phyloP scores from a whole-genome alignment of 768 basidiomycete genomes.

The Kwoniella dejecticola region DNA sequence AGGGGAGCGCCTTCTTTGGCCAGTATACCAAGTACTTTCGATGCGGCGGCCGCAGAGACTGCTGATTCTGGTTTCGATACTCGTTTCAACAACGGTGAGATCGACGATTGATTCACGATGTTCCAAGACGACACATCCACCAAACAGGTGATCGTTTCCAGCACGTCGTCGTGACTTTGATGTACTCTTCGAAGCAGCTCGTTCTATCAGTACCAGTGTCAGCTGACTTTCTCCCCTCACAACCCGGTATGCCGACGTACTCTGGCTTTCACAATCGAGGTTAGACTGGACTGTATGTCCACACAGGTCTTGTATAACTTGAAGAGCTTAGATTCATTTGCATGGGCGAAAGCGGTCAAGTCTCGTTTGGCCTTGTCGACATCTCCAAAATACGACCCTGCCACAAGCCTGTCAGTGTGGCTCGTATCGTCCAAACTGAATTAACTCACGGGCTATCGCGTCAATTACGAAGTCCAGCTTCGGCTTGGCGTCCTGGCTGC shows the following conservation, averaged over 20 bases:
- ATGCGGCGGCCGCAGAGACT: constrained; percentile 25
- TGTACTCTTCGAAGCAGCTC: constrained; percentile 80
- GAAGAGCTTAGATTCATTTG: constrained; percentile 83
- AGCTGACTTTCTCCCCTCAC: too few species aligned
- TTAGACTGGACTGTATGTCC: constrained; percentile 82
- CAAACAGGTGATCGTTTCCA: constrained; percentile 70
- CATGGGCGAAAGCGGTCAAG: constrained; percentile 75
- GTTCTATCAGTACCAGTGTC: constrained; percentile 58
- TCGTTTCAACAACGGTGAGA: constrained; percentile 76
- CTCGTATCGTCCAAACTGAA: neutral
- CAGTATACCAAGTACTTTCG: constrained; percentile 57
- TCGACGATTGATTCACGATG: constrained; percentile 79
- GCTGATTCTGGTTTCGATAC: constrained; percentile 45
- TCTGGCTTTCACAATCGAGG: constrained; percentile 72
- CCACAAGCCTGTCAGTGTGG: neutral
- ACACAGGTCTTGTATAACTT: constrained; percentile 77
- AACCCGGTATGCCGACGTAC: too few species aligned
- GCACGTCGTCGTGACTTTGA: constrained; percentile 65
- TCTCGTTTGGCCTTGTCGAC: constrained; percentile 75
- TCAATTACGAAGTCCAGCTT: constrained; percentile 62
- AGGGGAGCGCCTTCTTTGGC: constrained; percentile 76
- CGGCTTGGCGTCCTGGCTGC: constrained; percentile 67
- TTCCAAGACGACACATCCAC: constrained; percentile 71
- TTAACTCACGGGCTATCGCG: constrained; percentile 40
- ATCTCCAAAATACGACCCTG: constrained; percentile 62